Evolutionary conservation across 495 filamentous ascomycete genomes (phyloP).

Genomic region (Hyaloscypha hepaticicola): DNA sequence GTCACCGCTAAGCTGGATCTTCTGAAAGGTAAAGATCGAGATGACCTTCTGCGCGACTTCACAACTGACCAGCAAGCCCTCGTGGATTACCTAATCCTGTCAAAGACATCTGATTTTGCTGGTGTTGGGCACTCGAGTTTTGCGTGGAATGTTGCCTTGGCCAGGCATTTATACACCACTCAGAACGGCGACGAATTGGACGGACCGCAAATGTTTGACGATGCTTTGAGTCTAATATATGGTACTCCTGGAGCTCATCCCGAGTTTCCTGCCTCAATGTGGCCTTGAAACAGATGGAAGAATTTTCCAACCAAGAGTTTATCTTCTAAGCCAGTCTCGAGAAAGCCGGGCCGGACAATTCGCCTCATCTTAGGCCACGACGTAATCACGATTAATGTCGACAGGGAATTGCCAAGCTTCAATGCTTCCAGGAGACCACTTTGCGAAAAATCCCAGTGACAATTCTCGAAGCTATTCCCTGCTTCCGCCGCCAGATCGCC

Average conservation of each 20-base stretch:
- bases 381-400: no score
- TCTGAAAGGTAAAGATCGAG: constrained; percentile 19
- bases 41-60: constrained; percentile 11
- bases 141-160: constrained; percentile 30
- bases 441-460: no score
- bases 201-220: constrained; percentile 17
- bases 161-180: constrained; percentile 22
- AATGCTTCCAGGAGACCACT: no score
- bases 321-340: no score
- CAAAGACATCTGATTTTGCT: constrained; percentile 22
- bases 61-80: constrained; percentile 27
- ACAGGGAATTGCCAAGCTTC: no score
- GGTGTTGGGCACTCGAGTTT: constrained; percentile 27
- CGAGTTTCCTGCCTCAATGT: constrained; percentile 26
- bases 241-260: constrained; percentile 16
- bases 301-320: no score
- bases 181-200: constrained; percentile 3
- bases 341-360: no score
- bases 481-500: no score
- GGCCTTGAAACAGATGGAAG: constrained; percentile 22
- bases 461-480: no score
- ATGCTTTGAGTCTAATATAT: constrained; percentile 28
- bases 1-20: constrained; percentile 25
- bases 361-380: no score
- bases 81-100: constrained; percentile 28